Conservation (phyloP, 345 rosid species). For the Eucalyptus melliodora region DNA sequence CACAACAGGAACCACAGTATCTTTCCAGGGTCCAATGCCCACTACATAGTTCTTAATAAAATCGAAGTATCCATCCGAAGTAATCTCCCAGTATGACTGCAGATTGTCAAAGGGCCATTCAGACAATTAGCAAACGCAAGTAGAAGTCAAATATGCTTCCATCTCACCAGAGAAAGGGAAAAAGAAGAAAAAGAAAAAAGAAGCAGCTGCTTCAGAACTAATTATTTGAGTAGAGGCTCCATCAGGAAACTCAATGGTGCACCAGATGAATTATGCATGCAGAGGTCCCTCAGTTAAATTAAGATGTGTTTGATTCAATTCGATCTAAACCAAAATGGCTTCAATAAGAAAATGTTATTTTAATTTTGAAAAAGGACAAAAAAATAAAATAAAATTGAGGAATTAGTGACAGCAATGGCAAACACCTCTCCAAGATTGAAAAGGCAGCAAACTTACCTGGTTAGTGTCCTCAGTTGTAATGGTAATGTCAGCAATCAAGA, state of each 20-base stretch:
- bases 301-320: not conserved
- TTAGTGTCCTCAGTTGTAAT: conserved; percentile 79
- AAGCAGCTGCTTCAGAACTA: not conserved
- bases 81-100: conserved; percentile 91
- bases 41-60: conserved; percentile 67
- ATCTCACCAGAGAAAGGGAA: not conserved
- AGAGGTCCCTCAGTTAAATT: not conserved
- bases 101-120: not conserved
- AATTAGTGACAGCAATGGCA: not conserved
- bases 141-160: not conserved
- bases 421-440: not conserved
- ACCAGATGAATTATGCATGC: not conserved
- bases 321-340: not conserved
- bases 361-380: not conserved
- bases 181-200: rapidly evolving
- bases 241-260: not conserved
- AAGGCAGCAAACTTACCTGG: conserved; percentile 31
- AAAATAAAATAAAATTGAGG: no score
- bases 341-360: not conserved
- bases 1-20: conserved; percentile 64
- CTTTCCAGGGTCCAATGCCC: conserved; percentile 98
- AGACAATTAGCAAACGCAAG: not conserved
- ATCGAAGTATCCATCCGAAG: conserved; percentile 64
- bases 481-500: conserved; percentile 66
- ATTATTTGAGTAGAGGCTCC: not conserved